Percentiles rank a stretch among this genome's conserved stretches.
Conservation (phyloP, 768 basidiomycete genomes). For the Rhizopogon rudus region DNA sequence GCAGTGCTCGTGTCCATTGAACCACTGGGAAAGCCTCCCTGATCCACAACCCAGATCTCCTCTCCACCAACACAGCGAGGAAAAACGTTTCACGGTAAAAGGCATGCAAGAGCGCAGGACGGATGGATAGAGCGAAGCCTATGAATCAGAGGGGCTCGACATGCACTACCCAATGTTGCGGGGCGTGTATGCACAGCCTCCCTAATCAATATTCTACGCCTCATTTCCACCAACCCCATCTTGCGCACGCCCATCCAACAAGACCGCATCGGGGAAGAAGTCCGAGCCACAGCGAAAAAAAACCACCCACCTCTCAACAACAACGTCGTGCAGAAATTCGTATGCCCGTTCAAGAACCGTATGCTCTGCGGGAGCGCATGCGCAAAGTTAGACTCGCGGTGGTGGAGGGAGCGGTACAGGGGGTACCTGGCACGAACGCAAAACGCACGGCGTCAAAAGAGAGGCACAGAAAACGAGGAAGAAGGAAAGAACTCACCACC, state of each 20-base stretch:
- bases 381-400: slow-evolving; percentile 81
- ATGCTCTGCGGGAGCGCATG: slow-evolving; percentile 72
- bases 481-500: slow-evolving; percentile 50
- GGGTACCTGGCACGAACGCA: slow-evolving; percentile 39
- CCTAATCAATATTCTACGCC: background rate
- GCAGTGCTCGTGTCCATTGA: too few species aligned
- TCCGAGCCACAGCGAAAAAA: background rate
- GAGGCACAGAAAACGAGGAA: too few species aligned
- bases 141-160: background rate
- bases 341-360: slow-evolving; percentile 78
- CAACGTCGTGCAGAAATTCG: slow-evolving; percentile 83
- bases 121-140: background rate
- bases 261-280: background rate
- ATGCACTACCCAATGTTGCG: background rate
- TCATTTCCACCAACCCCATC: background rate
- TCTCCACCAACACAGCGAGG: too few species aligned
- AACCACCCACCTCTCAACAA: slow-evolving; percentile 46
- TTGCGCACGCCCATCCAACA: background rate
- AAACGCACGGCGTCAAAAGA: background rate
- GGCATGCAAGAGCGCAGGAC: background rate
- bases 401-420: slow-evolving; percentile 75
- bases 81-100: too few species aligned
- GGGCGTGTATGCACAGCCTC: background rate
- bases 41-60: too few species aligned
- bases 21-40: too few species aligned